Conservation (phyloP, 495 filamentous ascomycete genomes). For the Astrothelium subdiscretum region DNA sequence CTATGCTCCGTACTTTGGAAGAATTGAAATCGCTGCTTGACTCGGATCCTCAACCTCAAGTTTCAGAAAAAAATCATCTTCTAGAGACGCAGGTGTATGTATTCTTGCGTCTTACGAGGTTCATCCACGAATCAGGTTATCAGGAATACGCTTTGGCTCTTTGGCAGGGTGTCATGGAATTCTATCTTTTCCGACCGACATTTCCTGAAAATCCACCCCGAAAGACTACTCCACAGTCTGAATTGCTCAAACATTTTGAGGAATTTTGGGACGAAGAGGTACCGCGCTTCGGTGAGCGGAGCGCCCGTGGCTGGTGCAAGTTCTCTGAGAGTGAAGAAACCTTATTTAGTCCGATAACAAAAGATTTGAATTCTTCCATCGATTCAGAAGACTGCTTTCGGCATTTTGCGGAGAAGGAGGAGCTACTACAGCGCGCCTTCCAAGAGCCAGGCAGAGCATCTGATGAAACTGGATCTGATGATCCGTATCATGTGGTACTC, state of each 20-base stretch:
- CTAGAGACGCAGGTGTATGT: constrained; percentile 53
- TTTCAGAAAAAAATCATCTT: neutral
- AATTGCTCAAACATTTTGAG: constrained; percentile 39
- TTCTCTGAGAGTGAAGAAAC: constrained; percentile 30
- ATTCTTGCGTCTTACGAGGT: constrained; percentile 58
- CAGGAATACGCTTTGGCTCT: constrained; percentile 62
- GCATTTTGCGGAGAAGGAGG: constrained; percentile 54
- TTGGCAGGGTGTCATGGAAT: constrained; percentile 78
- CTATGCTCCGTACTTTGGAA: constrained; percentile 27
- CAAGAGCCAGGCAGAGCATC: constrained; percentile 54
- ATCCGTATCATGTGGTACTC: constrained; percentile 67
- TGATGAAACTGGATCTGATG: constrained; percentile 56
- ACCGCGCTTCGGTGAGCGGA: constrained; percentile 63
- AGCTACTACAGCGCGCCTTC: constrained; percentile 33
- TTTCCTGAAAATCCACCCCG: constrained; percentile 7
- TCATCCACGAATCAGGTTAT: constrained; percentile 70
- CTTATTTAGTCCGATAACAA: neutral
- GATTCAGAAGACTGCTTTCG: constrained; percentile 21
- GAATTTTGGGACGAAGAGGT: constrained; percentile 84
- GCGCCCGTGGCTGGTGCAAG: constrained; percentile 57
- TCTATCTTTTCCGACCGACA: constrained; percentile 48
- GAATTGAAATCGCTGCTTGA: constrained; percentile 29
- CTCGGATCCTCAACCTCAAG: constrained; percentile 4
- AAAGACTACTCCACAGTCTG: neutral
- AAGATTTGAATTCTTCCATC: neutral